phyloP scores from a whole-genome alignment of 768 basidiomycete species.

The Coprinellus micaceus region DNA sequence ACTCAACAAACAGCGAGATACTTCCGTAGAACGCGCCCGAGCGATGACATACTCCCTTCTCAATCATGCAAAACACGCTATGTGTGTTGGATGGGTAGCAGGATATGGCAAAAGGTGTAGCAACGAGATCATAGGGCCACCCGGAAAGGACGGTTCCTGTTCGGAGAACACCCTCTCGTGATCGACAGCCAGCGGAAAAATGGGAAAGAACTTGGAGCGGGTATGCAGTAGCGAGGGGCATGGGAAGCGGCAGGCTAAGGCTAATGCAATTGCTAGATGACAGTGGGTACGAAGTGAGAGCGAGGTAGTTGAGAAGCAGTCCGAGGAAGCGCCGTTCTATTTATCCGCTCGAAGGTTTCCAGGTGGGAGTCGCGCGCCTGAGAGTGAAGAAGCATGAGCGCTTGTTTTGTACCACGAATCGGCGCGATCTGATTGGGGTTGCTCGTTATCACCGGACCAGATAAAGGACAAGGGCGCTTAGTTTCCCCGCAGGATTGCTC shows the following conservation, averaged over 20 bases:
- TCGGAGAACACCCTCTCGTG: constrained; percentile 7
- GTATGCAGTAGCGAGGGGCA: background rate
- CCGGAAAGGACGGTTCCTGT: background rate
- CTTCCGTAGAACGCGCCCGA: constrained; percentile 3
- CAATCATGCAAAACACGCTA: background rate
- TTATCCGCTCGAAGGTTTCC: constrained; percentile 20
- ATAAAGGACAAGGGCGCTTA: background rate
- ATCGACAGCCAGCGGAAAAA: constrained; percentile 8
- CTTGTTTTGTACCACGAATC: background rate
- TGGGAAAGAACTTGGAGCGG: background rate
- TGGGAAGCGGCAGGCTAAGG: background rate
- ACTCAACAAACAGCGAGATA: constrained; percentile 11
- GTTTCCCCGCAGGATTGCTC: background rate
- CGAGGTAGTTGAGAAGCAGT: constrained; percentile 16
- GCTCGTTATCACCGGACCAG: background rate
- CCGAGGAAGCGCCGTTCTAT: constrained; percentile 27
- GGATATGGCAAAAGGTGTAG: background rate
- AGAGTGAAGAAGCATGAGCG: constrained; percentile 1
- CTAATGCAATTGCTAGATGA: background rate
- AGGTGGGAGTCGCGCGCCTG: background rate
- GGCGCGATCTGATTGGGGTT: background rate
- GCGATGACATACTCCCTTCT: background rate
- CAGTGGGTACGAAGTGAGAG: constrained; percentile 15
- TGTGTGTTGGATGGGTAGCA: background rate
- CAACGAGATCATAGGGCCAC: background rate